Evolutionary conservation across 495 filamentous ascomycete species (phyloP), one percentile per base, ranked within the genome.

Genomic region (Trichoderma gamsii): DNA sequence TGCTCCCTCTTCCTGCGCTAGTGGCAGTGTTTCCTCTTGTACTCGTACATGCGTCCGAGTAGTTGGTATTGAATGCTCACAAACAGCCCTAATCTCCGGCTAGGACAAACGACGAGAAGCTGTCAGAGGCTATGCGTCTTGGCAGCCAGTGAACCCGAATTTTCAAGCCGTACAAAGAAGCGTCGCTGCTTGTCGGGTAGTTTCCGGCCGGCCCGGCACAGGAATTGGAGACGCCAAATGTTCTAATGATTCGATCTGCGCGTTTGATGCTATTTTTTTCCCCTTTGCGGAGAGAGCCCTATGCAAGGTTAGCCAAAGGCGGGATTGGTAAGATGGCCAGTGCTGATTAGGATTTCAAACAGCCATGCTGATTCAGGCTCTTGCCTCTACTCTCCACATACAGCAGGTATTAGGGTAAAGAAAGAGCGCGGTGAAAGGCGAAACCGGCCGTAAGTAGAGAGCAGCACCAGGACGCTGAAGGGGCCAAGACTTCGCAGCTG

Each of bases 201-300:
- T 25, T 61, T 61, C 56, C 56, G 56, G 56, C 56, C 25, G 25
- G 56, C 2, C 56, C 56, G 56, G 56, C 56, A 25, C 23, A 61
- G 56, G 25, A 29, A 29, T 16, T 29, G 56, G n/a, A 12, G 56
- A 21, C 23, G 25, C 56, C 56, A 61, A 6, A 61, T 61, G 49
- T 32, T n/a, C 16, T 29, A 25, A 32, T 25, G 6, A 25, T 32
- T 25, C 29, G 56, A 56, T 25, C 51, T 56, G 51, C 51, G 21
- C 51, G 51, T 38, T 5, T n/a, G 51, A 16, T 61, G 56, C 11
- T 61, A 21, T 3, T 21, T 52, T n/a, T 21, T 23, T 52, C 21
- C 49, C n/a, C 44, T 6, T 9, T 21, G 49, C 18, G 18, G 49
- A 18, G 43, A 46, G 18, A 16, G 12, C 13, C 43, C 5, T 46